Conservation (phyloP, 2,329 filamentous ascomycete genomes). For the Macrophomina pseudophaseolina region DNA sequence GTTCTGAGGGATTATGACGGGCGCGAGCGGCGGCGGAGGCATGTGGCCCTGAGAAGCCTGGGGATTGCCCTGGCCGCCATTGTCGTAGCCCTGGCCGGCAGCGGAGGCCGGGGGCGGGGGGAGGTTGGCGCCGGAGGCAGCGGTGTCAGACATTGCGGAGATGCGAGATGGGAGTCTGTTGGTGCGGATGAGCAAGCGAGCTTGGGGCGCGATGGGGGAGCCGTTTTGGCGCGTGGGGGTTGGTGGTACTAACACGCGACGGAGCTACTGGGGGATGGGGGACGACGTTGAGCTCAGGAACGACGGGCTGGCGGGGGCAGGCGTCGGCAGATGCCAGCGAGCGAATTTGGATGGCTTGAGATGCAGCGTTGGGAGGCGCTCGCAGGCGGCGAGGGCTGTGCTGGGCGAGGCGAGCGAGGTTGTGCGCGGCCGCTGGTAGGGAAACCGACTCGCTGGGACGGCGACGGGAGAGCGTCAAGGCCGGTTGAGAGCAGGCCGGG, state of each 20-base stretch:
- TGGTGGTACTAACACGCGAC: conserved; percentile 27
- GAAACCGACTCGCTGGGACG: conserved; percentile 25
- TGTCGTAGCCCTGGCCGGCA: conserved; percentile 79
- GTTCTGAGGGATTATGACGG: conserved; percentile 88
- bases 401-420: conserved; percentile 25
- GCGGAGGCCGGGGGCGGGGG: conserved; percentile 72
- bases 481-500: conserved; percentile 6
- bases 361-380: not conserved
- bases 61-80: conserved; percentile 71
- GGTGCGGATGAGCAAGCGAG: conserved; percentile 25
- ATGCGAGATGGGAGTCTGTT: conserved; percentile 24
- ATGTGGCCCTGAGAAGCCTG: conserved; percentile 77
- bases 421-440: conserved; percentile 19
- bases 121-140: conserved; percentile 67
- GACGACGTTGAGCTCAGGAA: not conserved
- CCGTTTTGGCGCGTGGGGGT: conserved; percentile 22
- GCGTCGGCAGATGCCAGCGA: conserved; percentile 5
- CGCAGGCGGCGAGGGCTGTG: conserved; percentile 10
- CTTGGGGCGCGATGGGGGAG: conserved; percentile 19
- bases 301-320: not conserved
- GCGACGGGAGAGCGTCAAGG: conserved; percentile 27
- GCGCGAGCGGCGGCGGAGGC: conserved; percentile 85
- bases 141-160: conserved; percentile 76
- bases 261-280: conserved; percentile 1
- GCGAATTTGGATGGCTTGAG: conserved; percentile 12